Conservation (phyloP, 345 rosid genomes). For the Rubroshorea leprosula region DNA sequence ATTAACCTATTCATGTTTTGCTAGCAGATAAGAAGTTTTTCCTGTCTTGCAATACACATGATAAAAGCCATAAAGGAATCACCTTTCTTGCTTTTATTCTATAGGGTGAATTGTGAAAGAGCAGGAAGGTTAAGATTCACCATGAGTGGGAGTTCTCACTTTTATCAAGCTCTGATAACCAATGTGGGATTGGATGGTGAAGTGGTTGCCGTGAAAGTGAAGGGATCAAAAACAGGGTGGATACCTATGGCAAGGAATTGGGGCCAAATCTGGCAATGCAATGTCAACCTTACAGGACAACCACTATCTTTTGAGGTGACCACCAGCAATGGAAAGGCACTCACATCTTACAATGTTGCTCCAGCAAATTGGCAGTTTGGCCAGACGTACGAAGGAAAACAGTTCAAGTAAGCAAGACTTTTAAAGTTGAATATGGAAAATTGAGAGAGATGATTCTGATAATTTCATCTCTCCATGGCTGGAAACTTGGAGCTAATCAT, state of each 20-base stretch:
- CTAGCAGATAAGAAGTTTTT: slow-evolving; percentile 1
- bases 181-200: slow-evolving; percentile 85
- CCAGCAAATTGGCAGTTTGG: slow-evolving; percentile 77
- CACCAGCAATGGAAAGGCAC: slow-evolving; percentile 48
- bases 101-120: slow-evolving; percentile 65
- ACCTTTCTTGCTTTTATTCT: slow-evolving; percentile 10
- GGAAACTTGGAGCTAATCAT: neutral
- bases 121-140: slow-evolving; percentile 75
- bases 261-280: slow-evolving; percentile 88
- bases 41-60: neutral
- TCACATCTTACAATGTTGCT: slow-evolving; percentile 78
- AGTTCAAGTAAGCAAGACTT: slow-evolving; percentile 32
- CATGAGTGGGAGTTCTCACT: slow-evolving; percentile 57
- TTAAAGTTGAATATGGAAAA: neutral
- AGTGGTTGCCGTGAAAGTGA: slow-evolving; percentile 73
- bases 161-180: slow-evolving; percentile 67
- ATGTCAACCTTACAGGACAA: slow-evolving; percentile 65
- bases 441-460: neutral
- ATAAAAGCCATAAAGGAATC: neutral
- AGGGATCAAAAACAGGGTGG: slow-evolving; percentile 92
- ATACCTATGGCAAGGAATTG: slow-evolving; percentile 92
- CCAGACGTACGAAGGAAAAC: slow-evolving; percentile 80
- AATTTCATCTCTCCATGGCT: neutral
- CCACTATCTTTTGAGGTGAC: slow-evolving; percentile 87
- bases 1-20: neutral